These are phyloP conservation scores for Tricharina praecox DNA, from an alignment of 495 filamentous ascomycete genomes.

Conservation along the genomic window DNA sequence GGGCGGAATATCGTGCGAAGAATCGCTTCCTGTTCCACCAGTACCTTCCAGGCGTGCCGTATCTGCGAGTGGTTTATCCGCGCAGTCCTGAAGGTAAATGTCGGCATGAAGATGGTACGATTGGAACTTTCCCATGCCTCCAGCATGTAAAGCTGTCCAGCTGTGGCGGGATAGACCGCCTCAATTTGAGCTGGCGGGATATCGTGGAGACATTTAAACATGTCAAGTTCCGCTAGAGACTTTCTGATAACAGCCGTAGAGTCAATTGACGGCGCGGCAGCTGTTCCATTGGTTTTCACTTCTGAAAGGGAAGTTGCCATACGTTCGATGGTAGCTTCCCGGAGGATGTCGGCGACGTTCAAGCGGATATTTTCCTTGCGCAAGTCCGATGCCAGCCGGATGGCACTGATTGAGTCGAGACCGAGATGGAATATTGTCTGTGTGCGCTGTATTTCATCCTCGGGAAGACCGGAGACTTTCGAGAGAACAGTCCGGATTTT, in stretches of 20 bases:
- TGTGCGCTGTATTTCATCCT: slow-evolving; percentile 41
- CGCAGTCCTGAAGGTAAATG: slow-evolving; percentile 38
- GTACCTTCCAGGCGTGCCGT: slow-evolving; percentile 36
- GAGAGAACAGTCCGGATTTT: slow-evolving; percentile 46
- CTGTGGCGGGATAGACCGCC: slow-evolving; percentile 41
- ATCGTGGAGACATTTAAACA: slow-evolving; percentile 23
- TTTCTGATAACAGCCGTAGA: slow-evolving; percentile 23
- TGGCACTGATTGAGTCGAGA: slow-evolving; percentile 77
- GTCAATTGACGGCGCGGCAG: slow-evolving; percentile 17
- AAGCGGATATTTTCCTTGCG: slow-evolving; percentile 41
- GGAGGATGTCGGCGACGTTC: slow-evolving; percentile 48
- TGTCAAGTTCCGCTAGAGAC: slow-evolving; percentile 27
- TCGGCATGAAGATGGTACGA: slow-evolving; percentile 44
- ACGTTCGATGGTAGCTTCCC: slow-evolving; percentile 41
- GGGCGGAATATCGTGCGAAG: slow-evolving; percentile 46
- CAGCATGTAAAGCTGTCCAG: slow-evolving; percentile 58
- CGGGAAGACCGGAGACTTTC: slow-evolving; percentile 42
- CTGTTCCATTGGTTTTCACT: slow-evolving; percentile 5
- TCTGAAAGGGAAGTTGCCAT: too few species aligned
- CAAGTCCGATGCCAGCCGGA: slow-evolving; percentile 51
- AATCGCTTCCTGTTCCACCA: slow-evolving; percentile 39
- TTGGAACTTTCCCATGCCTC: slow-evolving; percentile 47
- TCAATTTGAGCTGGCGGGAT: slow-evolving; percentile 35
- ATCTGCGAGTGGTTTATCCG: slow-evolving; percentile 28
- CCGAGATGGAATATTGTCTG: slow-evolving; percentile 70